Base-by-base conservation (phyloP, 768 basidiomycete species). In the Daedaleopsis nitida region DNA sequence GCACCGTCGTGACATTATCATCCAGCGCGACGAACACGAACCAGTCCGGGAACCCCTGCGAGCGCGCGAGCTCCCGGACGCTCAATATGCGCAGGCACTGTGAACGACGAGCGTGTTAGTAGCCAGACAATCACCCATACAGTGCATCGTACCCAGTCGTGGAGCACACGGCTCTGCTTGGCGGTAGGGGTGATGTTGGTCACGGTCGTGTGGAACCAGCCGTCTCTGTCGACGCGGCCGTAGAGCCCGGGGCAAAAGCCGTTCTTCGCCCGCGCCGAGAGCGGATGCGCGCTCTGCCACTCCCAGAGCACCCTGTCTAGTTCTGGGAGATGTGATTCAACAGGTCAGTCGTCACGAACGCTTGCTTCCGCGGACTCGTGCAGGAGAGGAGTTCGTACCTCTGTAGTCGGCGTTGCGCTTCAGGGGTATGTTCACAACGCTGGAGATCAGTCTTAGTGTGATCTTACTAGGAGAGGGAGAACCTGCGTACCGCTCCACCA, bases 11-110 rank as follows among this genome's bases (percentile, higher is more conserved):
- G 14, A 91, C 80, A 45, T 80, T 83, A 42, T 83, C 68, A 14
- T 79, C 74, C 7, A 77, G 64, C 0, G 88, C 76, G 57, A 81
- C 68, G 63, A 94, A 92, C 0, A 81, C 73, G 60, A 91, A 92
- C 66, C 80, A 74, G 64, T 94, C 92, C 0, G 91, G 88, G 70
- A 94, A 91, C 0, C 92, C 91, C 75, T 94, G 92, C 0, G 89
- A 87, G 44, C 92, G 78, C 10, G 91, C 91, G 14, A 90, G 76
- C 69, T 93, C 91, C 6, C 91, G 82, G 23, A 92, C 86, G 0
- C 87, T 88, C 6, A 91, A 74, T 64, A 91, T 84, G 11, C 92
- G 82, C 65, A 81, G 81, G 63, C 84, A 86, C 91, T 93, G 57
- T 13, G 32, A 13, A 51, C 8, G 12, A 21, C 12, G n/a, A 9